phyloP scores from a whole-genome alignment of 345 rosid genomes.

The Conringia planisiliqua region DNA sequence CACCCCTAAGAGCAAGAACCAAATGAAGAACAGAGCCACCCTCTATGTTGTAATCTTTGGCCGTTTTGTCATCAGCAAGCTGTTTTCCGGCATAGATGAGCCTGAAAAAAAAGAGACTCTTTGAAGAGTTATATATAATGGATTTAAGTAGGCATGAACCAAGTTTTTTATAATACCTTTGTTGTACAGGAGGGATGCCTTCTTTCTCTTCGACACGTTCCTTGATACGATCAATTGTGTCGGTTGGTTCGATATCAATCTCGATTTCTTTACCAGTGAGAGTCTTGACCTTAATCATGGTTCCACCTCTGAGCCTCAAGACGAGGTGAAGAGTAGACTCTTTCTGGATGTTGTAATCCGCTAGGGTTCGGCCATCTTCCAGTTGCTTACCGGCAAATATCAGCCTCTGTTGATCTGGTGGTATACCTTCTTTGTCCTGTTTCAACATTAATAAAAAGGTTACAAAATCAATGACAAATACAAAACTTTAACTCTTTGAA shows the following conservation, averaged over 20 bases:
- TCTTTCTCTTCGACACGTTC: conserved; percentile 95
- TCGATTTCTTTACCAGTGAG: conserved; percentile 95
- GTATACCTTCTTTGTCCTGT: conserved; percentile 97
- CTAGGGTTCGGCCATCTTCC: conserved; percentile 92
- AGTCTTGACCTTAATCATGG: conserved; percentile 95
- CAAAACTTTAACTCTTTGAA: too few species aligned
- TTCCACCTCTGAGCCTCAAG: conserved; percentile 92
- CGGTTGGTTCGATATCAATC: conserved; percentile 90
- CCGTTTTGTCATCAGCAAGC: conserved; percentile 95
- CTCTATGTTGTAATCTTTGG: conserved; percentile 84
- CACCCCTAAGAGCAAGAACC: conserved; percentile 96
- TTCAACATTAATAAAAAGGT: background rate
- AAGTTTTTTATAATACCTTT: conserved; percentile 38
- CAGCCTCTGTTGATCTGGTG: conserved; percentile 92
- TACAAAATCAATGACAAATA: background rate
- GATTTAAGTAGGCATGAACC: too few species aligned
- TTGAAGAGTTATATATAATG: too few species aligned
- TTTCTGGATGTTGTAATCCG: conserved; percentile 89
- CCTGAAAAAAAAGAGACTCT: conserved; percentile 33
- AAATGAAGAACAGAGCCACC: conserved; percentile 99
- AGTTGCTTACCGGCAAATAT: conserved; percentile 94
- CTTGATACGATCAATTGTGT: conserved; percentile 91
- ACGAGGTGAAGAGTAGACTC: conserved; percentile 94
- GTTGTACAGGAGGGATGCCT: conserved; percentile 98
- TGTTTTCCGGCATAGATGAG: conserved; percentile 95